Evolutionary conservation across 2,329 filamentous ascomycete genomes (phyloP).

Genomic region (Tolypocladium inflatum): DNA sequence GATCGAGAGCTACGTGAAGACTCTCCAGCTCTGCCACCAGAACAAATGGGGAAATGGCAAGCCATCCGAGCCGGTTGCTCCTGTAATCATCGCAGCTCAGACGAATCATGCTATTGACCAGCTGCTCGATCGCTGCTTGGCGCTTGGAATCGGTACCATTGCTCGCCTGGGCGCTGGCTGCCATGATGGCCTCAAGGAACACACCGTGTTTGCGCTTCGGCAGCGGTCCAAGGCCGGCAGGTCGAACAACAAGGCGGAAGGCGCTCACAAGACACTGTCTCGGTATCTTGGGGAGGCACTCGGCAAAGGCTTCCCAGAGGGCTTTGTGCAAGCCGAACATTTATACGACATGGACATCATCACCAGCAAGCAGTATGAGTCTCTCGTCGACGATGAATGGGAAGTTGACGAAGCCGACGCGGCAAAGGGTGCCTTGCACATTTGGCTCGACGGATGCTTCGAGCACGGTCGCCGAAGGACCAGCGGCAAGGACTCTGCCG

Average conservation of each 20-base stretch:
- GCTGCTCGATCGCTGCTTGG: constrained; percentile 54
- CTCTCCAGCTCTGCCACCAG: constrained; percentile 44
- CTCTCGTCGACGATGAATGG: constrained; percentile 42
- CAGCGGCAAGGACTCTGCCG: not conserved
- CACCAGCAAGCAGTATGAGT: constrained; percentile 51
- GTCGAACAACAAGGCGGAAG: not conserved
- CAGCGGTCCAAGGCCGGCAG: constrained; percentile 9
- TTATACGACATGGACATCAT: constrained; percentile 50
- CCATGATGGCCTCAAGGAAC: constrained; percentile 50
- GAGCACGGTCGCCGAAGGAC: not conserved
- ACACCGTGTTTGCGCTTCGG: constrained; percentile 57
- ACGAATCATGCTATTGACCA: constrained; percentile 91
- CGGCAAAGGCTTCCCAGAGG: constrained; percentile 21
- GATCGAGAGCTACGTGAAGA: constrained; percentile 36
- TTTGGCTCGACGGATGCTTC: constrained; percentile 8
- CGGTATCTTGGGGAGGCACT: constrained; percentile 5
- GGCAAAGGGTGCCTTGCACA: not conserved
- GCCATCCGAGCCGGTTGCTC: constrained; percentile 28
- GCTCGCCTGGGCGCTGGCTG: constrained; percentile 57
- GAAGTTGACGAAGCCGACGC: constrained; percentile 4
- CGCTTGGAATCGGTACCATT: constrained; percentile 41
- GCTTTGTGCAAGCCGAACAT: constrained; percentile 41
- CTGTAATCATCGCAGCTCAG: constrained; percentile 73
- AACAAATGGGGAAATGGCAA: not conserved
- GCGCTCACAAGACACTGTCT: constrained; percentile 4